Percentiles rank a stretch among this genome's conserved stretches.
Evolutionary conservation across 331 rosid species (phyloP).

Genomic region (Erythrophleum ivorense): DNA sequence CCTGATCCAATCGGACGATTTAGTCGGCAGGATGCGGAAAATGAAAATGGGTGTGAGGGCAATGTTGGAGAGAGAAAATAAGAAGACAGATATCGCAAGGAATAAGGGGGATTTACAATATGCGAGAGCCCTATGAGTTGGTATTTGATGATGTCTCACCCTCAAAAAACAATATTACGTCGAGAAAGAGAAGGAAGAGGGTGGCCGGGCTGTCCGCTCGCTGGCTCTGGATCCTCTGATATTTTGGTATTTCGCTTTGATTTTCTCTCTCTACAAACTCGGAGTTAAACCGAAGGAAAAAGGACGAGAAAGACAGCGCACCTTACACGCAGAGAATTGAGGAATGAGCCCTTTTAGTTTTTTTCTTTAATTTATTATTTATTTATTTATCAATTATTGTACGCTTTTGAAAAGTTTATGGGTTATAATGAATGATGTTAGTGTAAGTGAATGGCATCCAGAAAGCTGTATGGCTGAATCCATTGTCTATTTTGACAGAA

Average conservation of each 20-base stretch:
- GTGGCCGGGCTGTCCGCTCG: neutral
- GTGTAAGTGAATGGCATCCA: neutral
- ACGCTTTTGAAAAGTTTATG: neutral
- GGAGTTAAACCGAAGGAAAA: slow-evolving; percentile 8
- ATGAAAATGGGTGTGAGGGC: slow-evolving; percentile 11
- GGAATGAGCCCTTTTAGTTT: slow-evolving; percentile 11
- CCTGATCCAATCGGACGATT: slow-evolving; percentile 46
- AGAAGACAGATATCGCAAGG: neutral
- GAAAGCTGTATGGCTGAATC: neutral
- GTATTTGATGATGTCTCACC: slow-evolving; percentile 18
- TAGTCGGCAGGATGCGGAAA: slow-evolving; percentile 39
- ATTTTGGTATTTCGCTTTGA: neutral
- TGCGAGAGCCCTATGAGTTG: slow-evolving; percentile 41
- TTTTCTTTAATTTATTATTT: neutral
- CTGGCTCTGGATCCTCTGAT: neutral
- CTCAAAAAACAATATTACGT: neutral
- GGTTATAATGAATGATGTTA: neutral
- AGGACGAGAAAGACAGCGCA: slow-evolving; percentile 54
- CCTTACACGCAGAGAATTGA: slow-evolving; percentile 39
- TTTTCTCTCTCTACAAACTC: slow-evolving; percentile 22
- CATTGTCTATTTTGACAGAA: slow-evolving; percentile 5
- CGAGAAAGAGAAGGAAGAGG: neutral
- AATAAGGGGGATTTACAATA: neutral
- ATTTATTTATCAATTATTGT: neutral
- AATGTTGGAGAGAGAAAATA: slow-evolving; percentile 13